Base-by-base conservation (phyloP, 1,284 basidiomycete genomes). In the Omphalotus olearius region DNA sequence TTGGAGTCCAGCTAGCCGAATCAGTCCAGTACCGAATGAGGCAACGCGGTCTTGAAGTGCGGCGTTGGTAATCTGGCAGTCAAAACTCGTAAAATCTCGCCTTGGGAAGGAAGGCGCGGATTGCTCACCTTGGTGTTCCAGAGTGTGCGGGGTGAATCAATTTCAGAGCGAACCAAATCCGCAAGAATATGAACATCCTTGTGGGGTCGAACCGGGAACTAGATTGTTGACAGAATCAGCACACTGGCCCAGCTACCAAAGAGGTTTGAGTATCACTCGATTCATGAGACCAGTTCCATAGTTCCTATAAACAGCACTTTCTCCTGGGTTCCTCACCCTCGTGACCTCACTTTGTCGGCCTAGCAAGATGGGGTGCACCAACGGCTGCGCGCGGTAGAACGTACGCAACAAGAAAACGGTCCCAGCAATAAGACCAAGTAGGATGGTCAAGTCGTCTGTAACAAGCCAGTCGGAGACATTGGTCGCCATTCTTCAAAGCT, bases 261-360 rank as follows among this genome's bases (percentile, higher is more conserved):
- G 18, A 47, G 6, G 30, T 3, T 20, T 28, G 18, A 25, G 17
- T 9, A 79, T 62, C 65, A 87, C 88, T 68, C 86, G 77, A 53
- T 84, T 86, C 76, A 87, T 78, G 53, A 88, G 72, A 4, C 88
- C 88, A 20, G 87, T 90, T 9, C 82, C 77, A 73, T 91, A 91
- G 70, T 91, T 91, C 61, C 88, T 80, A 65, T 90, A 90, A 6
- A 88, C 72, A 1, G 89, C 84, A 60, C 87, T 90, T 66, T 91
- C 87, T 25, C 76, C 72, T 6, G 83, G 76, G 57, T 88, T 82
- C 47, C 88, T 72, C 6, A 90, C 88, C 40, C 86, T 78, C n/a
- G 82, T 83, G 25, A 83, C 84, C 68, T 92, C 89, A 59, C 88
- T 89, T 71, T 91, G 89, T 42, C 88, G 72, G 11, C 88, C 89